Evolutionary conservation across 257 asterid species (phyloP).

Genomic region (Solanum pinnatisectum): DNA sequence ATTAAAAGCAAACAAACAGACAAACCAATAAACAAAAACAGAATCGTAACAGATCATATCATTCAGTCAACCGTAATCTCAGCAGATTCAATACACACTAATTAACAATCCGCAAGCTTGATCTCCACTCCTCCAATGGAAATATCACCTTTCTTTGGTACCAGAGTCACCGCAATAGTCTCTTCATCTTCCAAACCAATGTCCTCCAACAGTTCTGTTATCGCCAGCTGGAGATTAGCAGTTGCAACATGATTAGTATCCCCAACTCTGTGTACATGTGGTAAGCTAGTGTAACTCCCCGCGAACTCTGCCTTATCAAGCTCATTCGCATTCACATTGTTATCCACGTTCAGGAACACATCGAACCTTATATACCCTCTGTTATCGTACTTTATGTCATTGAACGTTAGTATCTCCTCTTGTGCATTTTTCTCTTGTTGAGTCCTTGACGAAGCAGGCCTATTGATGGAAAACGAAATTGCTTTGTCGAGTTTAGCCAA

Average conservation of each 20-base stretch:
- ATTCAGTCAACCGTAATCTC: neutral
- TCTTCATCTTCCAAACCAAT: neutral
- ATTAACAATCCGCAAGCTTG: neutral
- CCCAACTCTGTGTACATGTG: constrained; percentile 8
- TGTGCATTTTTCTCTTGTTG: constrained; percentile 13
- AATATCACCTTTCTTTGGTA: neutral
- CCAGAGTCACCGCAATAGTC: neutral
- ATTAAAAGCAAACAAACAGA: neutral
- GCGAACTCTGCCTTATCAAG: constrained; percentile 40
- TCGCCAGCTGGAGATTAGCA: neutral
- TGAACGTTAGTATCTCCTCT: constrained; percentile 27
- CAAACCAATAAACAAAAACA: neutral
- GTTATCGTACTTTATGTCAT: constrained; percentile 5
- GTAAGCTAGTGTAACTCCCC: constrained; percentile 42
- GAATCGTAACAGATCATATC: neutral
- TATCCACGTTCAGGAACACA: constrained; percentile 45
- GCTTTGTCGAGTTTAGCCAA: constrained; percentile 9
- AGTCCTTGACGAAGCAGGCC: constrained; percentile 4
- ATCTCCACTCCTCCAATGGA: neutral
- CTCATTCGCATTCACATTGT: constrained; percentile 14
- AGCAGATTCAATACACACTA: neutral
- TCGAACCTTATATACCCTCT: constrained; percentile 32
- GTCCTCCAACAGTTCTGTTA: neutral
- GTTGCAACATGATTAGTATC: neutral
- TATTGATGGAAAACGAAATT: constrained; percentile 14